Percentiles rank a stretch among this genome's conserved stretches.
phyloP scores from a whole-genome alignment of 495 filamentous ascomycete species.

The Trichoderma gamsii region DNA sequence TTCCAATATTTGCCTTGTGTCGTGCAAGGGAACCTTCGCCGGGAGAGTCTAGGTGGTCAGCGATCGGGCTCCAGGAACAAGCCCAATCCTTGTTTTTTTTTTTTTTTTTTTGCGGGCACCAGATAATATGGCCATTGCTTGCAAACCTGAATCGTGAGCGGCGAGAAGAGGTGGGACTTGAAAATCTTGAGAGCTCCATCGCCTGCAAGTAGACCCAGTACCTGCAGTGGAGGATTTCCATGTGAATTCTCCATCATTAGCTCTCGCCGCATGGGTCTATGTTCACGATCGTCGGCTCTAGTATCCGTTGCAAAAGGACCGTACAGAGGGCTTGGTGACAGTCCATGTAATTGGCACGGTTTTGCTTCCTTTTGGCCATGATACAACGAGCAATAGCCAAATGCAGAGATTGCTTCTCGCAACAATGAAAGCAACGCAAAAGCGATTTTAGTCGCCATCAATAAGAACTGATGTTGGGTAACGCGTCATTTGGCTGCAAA shows the following conservation, averaged over 20 bases:
- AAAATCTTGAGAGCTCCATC: neutral
- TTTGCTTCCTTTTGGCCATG: neutral
- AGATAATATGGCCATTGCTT: neutral
- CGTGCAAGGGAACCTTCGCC: neutral
- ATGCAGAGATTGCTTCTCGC: neutral
- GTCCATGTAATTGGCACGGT: too few species aligned
- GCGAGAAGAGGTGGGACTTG: slow-evolving; percentile 3
- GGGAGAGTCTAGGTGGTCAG: neutral
- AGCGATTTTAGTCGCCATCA: neutral
- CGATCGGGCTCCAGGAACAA: neutral
- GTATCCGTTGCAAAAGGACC: neutral
- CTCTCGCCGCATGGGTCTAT: neutral
- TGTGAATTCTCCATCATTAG: neutral
- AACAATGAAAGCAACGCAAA: neutral
- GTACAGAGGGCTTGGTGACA: neutral
- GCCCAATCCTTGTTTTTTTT: neutral
- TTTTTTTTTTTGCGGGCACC: neutral
- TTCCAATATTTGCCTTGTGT: neutral
- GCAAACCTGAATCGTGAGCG: neutral
- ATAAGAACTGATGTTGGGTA: neutral
- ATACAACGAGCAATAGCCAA: neutral
- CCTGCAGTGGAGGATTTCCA: neutral
- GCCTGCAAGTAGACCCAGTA: too few species aligned
- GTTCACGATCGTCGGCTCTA: neutral
- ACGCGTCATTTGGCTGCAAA: neutral